Evolutionary conservation across 2,329 filamentous ascomycete species (phyloP).

Genomic region (Phoma sp.): DNA sequence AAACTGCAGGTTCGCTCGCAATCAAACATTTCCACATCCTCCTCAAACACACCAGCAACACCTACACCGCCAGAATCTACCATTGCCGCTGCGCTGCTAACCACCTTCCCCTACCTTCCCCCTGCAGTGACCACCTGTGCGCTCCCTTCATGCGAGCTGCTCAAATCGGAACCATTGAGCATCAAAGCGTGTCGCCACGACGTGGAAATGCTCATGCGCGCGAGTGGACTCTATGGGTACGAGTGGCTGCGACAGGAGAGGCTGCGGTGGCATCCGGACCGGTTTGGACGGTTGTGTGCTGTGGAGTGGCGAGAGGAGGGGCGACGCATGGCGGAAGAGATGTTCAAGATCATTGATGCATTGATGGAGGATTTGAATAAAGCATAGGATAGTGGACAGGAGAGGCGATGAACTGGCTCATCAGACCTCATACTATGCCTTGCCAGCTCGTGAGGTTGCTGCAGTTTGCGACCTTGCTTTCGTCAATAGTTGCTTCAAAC

Average conservation of each 20-base stretch:
- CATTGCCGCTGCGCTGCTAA: conserved; percentile 21
- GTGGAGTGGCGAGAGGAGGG: conserved; percentile 41
- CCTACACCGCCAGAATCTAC: background rate
- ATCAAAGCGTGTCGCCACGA: conserved; percentile 45
- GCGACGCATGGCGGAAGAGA: conserved; percentile 41
- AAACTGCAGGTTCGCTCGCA: conserved; percentile 41
- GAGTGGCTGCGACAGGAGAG: conserved; percentile 46
- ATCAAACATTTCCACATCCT: conserved; percentile 40
- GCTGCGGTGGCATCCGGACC: conserved; percentile 46
- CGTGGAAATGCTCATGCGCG: conserved; percentile 38
- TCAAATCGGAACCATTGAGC: conserved; percentile 31
- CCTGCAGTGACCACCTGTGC: conserved; percentile 28
- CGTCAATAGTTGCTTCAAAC: too few relatives aligned
- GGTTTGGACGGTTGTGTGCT: conserved; percentile 43
- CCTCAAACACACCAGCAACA: conserved; percentile 26
- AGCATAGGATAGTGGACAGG: too few relatives aligned
- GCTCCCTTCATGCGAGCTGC: conserved; percentile 27
- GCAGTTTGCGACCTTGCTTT: too few relatives aligned
- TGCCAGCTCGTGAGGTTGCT: too few relatives aligned
- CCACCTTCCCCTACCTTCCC: conserved; percentile 41
- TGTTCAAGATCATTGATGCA: conserved; percentile 45
- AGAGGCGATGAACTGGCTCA: too few relatives aligned
- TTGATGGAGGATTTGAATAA: conserved; percentile 25
- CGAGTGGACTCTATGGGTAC: conserved; percentile 42
- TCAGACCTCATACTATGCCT: too few relatives aligned